A percentile compares a stretch with the other conserved stretches of the same genome.
phyloP scores from a whole-genome alignment of 2,329 filamentous ascomycete genomes.

The Claviceps monticola region DNA sequence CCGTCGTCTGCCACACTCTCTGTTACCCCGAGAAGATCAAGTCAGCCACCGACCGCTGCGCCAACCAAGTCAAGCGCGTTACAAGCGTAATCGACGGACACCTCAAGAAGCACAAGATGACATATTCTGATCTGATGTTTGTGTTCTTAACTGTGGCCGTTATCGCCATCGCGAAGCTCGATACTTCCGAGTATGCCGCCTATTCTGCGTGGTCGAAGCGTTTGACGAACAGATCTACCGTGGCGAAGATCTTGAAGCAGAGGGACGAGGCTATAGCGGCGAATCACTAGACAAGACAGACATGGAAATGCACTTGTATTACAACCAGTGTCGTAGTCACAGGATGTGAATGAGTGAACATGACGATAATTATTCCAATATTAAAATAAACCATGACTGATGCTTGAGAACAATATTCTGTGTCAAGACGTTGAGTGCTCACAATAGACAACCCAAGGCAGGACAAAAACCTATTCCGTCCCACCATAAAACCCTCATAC shows the following conservation, averaged over 20 bases:
- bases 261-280: neutral
- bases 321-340: too few relatives aligned
- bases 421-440: neutral
- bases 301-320: too few relatives aligned
- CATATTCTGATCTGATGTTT: conserved; percentile 15
- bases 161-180: neutral
- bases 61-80: conserved; percentile 15
- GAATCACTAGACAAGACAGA: neutral
- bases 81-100: conserved; percentile 14
- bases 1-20: conserved; percentile 12
- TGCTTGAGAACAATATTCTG: neutral
- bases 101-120: conserved; percentile 10
- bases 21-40: conserved; percentile 12
- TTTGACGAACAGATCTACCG: neutral
- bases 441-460: neutral
- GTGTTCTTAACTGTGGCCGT: conserved; percentile 8
- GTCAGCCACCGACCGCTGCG: conserved; percentile 15
- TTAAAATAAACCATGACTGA: neutral
- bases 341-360: too few relatives aligned
- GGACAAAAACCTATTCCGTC: too few relatives aligned
- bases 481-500: neutral
- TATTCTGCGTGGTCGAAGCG: conserved; percentile 4
- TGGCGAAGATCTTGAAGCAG: conserved; percentile 3
- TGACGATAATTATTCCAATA: too few relatives aligned
- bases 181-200: neutral